phyloP scores from a whole-genome alignment of 495 filamentous ascomycete genomes.

The Glonium stellatum region DNA sequence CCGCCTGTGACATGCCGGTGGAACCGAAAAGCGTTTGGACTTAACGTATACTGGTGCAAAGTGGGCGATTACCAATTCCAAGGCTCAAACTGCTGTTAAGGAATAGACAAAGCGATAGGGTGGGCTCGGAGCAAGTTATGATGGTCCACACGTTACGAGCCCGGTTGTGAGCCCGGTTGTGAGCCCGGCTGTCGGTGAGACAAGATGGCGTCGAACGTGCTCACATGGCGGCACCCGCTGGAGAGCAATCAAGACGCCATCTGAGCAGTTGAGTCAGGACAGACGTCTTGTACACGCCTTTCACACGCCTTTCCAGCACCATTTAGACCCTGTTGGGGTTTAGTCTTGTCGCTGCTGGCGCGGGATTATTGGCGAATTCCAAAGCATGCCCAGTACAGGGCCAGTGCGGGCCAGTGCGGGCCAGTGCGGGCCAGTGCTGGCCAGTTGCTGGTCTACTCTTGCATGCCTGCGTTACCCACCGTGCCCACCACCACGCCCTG shows the following conservation, averaged over 20 bases:
- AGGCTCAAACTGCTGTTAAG: constrained; percentile 27
- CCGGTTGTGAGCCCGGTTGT: neutral
- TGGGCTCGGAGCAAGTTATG: neutral
- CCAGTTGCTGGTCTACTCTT: too few species aligned
- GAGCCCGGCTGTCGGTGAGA: too few species aligned
- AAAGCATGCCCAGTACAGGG: neutral
- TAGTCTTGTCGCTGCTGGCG: neutral
- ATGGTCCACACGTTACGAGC: neutral
- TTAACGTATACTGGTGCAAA: constrained; percentile 23
- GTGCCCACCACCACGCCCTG: too few species aligned
- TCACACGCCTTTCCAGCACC: constrained; percentile 1
- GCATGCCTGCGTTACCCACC: too few species aligned
- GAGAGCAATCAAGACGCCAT: too few species aligned
- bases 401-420: too few species aligned
- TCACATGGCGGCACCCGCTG: too few species aligned
- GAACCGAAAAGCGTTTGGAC: constrained; percentile 20
- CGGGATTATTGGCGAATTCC: neutral
- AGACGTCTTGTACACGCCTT: neutral
- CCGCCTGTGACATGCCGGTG: neutral
- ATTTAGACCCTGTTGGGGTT: neutral
- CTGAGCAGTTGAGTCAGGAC: neutral
- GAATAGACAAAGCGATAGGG: neutral
- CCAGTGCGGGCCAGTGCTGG: too few species aligned
- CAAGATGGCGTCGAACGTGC: neutral
- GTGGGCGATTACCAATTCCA: constrained; percentile 17